These are phyloP conservation scores for Bacidia gigantensis DNA, from an alignment of 495 filamentous ascomycete genomes.

Conservation along the genomic window DNA sequence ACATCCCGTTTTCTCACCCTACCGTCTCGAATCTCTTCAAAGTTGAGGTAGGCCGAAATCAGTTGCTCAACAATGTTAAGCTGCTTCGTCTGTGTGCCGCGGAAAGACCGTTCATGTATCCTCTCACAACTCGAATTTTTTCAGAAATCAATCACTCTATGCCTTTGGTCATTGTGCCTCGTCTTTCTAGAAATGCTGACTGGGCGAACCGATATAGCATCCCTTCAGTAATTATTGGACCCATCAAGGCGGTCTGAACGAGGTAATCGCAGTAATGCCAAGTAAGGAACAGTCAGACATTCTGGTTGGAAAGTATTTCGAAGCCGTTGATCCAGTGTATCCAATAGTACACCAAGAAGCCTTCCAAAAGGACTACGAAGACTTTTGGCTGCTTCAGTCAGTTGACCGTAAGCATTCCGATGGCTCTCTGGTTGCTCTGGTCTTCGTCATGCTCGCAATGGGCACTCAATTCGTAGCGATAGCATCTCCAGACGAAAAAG, in stretches of 20 bases:
- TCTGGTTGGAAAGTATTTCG: constrained; percentile 53
- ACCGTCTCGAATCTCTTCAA: constrained; percentile 53
- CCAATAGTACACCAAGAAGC: constrained; percentile 53
- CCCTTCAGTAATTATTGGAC: constrained; percentile 55
- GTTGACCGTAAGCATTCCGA: constrained; percentile 39
- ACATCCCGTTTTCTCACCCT: constrained; percentile 49
- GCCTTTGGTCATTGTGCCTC: no score
- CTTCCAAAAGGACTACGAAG: constrained; percentile 57
- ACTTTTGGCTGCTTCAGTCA: constrained; percentile 46
- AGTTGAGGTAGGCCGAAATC: constrained; percentile 11
- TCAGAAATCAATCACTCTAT: no score
- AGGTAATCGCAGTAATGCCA: constrained; percentile 56
- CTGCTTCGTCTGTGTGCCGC: no score
- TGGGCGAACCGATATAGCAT: constrained; percentile 1
- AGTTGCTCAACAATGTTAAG: no score
- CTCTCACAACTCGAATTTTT: no score
- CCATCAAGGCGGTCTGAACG: constrained; percentile 51
- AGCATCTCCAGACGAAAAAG: constrained; percentile 38
- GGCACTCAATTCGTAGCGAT: constrained; percentile 57
- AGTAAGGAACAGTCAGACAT: constrained; percentile 60
- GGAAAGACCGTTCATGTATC: no score
- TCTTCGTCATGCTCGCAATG: constrained; percentile 56
- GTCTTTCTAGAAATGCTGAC: neutral
- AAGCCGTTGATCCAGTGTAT: constrained; percentile 60
- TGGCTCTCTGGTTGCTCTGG: constrained; percentile 46